These are phyloP conservation scores for Yamadazyma mexicana DNA, from an alignment of 1,139 yeast genomes.

Conservation along the genomic window DNA sequence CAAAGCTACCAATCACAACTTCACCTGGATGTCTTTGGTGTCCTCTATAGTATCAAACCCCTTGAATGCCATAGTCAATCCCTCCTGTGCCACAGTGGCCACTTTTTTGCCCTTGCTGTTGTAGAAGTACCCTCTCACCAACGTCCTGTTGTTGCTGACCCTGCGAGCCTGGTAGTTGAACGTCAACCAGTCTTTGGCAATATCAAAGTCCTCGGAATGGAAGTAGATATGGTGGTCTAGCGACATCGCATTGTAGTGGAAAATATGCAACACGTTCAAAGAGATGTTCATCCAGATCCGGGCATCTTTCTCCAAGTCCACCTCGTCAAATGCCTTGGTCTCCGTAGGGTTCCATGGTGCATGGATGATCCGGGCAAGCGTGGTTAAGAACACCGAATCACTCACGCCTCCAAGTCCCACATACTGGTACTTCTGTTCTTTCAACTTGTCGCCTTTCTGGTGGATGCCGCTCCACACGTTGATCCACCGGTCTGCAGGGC, in stretches of 20 bases:
- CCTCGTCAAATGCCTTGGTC: conserved; percentile 30
- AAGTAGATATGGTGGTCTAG: conserved; percentile 49
- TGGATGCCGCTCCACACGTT: conserved; percentile 40
- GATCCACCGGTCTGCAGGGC: conserved; percentile 43
- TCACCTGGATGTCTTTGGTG: conserved; percentile 14
- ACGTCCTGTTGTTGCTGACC: conserved; percentile 35
- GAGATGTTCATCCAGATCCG: conserved; percentile 30
- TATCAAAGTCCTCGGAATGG: conserved; percentile 34
- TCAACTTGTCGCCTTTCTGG: conserved; percentile 26
- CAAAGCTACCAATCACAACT: conserved; percentile 10
- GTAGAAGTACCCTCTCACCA: conserved; percentile 40
- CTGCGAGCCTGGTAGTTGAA: conserved; percentile 40
- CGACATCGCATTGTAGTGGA: conserved; percentile 51
- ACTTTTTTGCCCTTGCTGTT: conserved; percentile 34
- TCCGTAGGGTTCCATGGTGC: conserved; percentile 47
- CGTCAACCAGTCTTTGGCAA: conserved; percentile 42
- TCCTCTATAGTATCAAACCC: conserved; percentile 18
- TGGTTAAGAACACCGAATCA: conserved; percentile 44
- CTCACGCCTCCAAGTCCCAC: conserved; percentile 43
- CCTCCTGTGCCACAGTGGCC: conserved; percentile 48
- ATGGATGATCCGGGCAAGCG: conserved; percentile 44
- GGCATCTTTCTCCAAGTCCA: conserved; percentile 36
- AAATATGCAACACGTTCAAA: conserved; percentile 40
- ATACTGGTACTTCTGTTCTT: conserved; percentile 31
- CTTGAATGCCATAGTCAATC: conserved; percentile 29